Conservation (phyloP, 2,329 filamentous ascomycete species). For the Aureobasidium subglaciale region DNA sequence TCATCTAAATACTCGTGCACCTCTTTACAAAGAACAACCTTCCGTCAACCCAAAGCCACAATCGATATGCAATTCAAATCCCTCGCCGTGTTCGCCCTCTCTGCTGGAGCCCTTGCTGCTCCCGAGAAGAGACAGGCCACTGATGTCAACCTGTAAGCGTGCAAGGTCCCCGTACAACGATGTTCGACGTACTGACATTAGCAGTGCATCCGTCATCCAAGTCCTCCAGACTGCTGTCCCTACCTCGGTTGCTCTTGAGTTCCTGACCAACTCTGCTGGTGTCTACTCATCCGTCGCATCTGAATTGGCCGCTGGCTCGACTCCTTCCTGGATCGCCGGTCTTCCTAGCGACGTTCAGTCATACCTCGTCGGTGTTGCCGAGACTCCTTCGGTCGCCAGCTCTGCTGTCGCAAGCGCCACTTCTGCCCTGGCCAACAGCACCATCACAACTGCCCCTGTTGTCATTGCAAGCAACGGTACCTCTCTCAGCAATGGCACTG, state of each 20-base stretch:
- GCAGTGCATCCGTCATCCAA: constrained; percentile 33
- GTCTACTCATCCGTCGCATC: constrained; percentile 37
- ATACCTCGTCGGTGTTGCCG: constrained; percentile 27
- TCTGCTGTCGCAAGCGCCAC: constrained; percentile 18
- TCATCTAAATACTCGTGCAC: background rate
- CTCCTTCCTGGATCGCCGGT: constrained; percentile 39
- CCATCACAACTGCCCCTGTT: constrained; percentile 14
- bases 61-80: constrained; percentile 25
- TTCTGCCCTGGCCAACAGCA: constrained; percentile 16
- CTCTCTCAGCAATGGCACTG: constrained; percentile 8
- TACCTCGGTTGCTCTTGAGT: constrained; percentile 32
- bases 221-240: constrained; percentile 41
- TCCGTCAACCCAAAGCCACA: constrained; percentile 2
- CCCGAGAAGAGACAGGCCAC: constrained; percentile 18
- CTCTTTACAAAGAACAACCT: background rate
- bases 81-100: constrained; percentile 21
- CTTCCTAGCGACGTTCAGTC: constrained; percentile 40
- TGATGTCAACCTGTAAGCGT: constrained; percentile 9
- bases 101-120: constrained; percentile 22
- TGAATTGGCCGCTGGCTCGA: constrained; percentile 36
- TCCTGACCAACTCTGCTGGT: constrained; percentile 35
- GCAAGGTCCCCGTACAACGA: background rate
- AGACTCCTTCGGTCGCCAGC: constrained; percentile 20
- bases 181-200: background rate
- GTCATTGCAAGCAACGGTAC: constrained; percentile 11